Percentiles rank a stretch among this genome's conserved stretches.
Conservation (phyloP, 192 early-diverging fungal genomes). For the Dissophora globulifera region DNA sequence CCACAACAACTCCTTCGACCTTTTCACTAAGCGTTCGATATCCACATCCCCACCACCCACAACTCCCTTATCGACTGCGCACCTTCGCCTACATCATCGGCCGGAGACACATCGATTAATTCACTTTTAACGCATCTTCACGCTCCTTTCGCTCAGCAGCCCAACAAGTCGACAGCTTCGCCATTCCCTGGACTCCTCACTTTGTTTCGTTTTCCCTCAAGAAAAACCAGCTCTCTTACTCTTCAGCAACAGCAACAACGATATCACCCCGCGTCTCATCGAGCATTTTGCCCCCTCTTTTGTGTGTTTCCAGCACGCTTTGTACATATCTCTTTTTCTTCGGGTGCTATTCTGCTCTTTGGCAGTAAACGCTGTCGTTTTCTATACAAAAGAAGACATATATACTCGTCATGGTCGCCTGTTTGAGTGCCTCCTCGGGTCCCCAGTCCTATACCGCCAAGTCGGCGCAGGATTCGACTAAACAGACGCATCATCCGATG, state of each 20-base stretch:
- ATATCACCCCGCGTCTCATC: not conserved
- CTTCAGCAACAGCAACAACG: not conserved
- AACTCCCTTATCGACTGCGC: slow-evolving; percentile 16
- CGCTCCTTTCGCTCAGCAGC: not conserved
- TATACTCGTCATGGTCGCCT: slow-evolving; percentile 50
- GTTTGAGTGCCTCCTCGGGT: slow-evolving; percentile 35
- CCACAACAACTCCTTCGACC: slow-evolving; percentile 26
- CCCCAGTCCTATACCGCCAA: slow-evolving; percentile 25
- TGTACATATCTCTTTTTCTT: slow-evolving; percentile 13
- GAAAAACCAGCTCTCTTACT: not conserved
- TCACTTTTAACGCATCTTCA: not conserved
- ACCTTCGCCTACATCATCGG: not conserved
- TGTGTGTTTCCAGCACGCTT: too few relatives aligned
- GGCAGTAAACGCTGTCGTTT: too few relatives aligned
- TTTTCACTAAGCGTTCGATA: slow-evolving; percentile 47
- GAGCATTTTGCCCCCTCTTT: not conserved
- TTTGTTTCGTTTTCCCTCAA: not conserved
- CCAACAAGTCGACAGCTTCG: too few relatives aligned
- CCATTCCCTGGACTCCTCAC: not conserved
- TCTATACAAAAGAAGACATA: too few relatives aligned
- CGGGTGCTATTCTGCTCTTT: not conserved
- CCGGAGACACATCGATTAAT: not conserved
- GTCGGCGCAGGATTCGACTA: slow-evolving; percentile 27
- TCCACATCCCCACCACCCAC: not conserved
- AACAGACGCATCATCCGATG: slow-evolving; percentile 20